Evolutionary conservation across 2,329 filamentous ascomycete genomes (phyloP).

Genomic region (Ilyonectria sp.): DNA sequence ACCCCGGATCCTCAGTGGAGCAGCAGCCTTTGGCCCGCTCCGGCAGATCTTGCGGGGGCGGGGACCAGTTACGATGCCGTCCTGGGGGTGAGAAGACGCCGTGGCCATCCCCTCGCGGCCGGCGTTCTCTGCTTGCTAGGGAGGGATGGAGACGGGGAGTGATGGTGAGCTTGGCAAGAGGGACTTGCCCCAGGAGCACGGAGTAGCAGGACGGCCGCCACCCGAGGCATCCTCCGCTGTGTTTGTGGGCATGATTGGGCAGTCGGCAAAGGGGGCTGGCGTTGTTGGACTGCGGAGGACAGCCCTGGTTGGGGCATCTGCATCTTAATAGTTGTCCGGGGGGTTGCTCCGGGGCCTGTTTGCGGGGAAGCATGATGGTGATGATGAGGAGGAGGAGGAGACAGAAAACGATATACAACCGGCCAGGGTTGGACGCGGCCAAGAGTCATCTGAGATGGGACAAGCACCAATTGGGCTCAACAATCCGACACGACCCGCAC

Average conservation of each 20-base stretch:
- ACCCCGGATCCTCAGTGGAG: conserved; percentile 36
- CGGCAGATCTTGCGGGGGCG: conserved; percentile 47
- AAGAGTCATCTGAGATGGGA: conserved; percentile 11
- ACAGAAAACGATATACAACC: conserved; percentile 13
- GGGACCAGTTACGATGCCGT: conserved; percentile 15
- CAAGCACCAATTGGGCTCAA: conserved; percentile 16
- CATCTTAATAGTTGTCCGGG: not conserved
- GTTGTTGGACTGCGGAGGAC: not conserved
- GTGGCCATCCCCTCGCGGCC: not conserved
- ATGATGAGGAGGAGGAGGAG: not conserved
- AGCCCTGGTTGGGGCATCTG: not conserved
- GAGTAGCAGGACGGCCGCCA: conserved; percentile 36
- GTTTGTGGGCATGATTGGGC: conserved; percentile 38
- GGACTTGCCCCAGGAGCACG: not conserved
- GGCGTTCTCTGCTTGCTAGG: not conserved
- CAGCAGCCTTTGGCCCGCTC: conserved; percentile 17
- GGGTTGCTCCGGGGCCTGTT: conserved; percentile 10
- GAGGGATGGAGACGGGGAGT: not conserved
- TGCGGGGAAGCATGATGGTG: not conserved
- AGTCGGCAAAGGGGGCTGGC: conserved; percentile 22
- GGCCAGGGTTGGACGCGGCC: conserved; percentile 13
- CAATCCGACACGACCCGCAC: not conserved
- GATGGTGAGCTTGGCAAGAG: not conserved
- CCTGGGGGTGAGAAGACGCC: not conserved
- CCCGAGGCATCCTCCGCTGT: conserved; percentile 42